Conservation (phyloP, 371 early-diverging fungal species). For the Nematocida parisii region DNA sequence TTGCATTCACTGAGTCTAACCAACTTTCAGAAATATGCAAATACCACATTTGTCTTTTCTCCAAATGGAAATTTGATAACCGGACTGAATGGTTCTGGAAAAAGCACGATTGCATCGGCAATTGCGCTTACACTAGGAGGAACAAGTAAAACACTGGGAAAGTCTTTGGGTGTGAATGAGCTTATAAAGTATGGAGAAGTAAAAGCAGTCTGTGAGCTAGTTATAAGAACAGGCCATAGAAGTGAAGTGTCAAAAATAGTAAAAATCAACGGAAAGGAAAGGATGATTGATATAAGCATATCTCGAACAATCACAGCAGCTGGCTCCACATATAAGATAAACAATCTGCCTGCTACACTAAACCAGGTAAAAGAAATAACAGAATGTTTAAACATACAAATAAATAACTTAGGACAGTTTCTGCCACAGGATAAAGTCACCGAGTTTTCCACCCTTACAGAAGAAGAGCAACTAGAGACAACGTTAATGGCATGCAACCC, state of each 20-base stretch:
- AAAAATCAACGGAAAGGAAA: constrained; percentile 28
- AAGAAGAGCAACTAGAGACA: constrained; percentile 63
- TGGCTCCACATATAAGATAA: constrained; percentile 61
- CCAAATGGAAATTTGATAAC: constrained; percentile 69
- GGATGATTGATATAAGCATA: constrained; percentile 39
- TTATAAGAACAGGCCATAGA: constrained; percentile 24
- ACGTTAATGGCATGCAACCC: constrained; percentile 51
- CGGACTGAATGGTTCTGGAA: constrained; percentile 82
- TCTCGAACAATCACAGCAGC: constrained; percentile 35
- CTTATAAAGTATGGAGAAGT: constrained; percentile 65
- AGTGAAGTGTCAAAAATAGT: constrained; percentile 11
- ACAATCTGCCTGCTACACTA: constrained; percentile 46
- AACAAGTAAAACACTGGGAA: constrained; percentile 73
- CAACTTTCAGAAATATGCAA: constrained; percentile 69
- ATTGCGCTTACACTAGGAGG: constrained; percentile 90
- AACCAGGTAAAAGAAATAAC: constrained; percentile 54
- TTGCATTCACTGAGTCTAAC: constrained; percentile 60
- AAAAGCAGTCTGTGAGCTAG: constrained; percentile 55
- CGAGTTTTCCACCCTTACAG: constrained; percentile 66
- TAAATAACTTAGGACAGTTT: constrained; percentile 68
- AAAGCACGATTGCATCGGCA: constrained; percentile 90
- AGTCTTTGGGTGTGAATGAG: constrained; percentile 63
- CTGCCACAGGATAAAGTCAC: constrained; percentile 70
- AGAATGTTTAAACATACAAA: constrained; percentile 58
- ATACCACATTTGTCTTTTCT: constrained; percentile 62